A percentile compares a stretch with the other conserved stretches of the same genome.
Conservation (phyloP, 306 rosid genomes). For the Ormosia emarginata region DNA sequence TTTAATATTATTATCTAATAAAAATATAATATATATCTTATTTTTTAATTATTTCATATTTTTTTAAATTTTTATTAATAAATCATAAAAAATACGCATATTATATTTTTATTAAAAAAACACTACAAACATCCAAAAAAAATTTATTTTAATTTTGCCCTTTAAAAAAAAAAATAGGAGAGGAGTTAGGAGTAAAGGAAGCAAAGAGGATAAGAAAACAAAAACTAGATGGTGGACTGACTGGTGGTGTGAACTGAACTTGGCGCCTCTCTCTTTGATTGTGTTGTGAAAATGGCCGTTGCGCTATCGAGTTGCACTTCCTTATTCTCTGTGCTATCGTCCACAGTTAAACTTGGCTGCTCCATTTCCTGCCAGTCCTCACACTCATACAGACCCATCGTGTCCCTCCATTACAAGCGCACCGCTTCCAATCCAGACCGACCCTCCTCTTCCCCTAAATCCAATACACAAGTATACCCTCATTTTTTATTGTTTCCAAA, state of each 20-base stretch:
- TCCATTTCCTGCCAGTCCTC: constrained; percentile 34
- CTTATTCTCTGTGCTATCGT: constrained; percentile 50
- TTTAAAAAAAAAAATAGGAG: too few relatives aligned
- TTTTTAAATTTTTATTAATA: too few relatives aligned
- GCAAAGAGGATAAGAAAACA: constrained; percentile 11
- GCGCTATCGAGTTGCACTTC: constrained; percentile 56
- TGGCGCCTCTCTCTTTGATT: not conserved
- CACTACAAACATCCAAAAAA: too few relatives aligned
- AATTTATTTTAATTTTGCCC: too few relatives aligned
- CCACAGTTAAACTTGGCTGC: constrained; percentile 51
- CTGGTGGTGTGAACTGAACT: not conserved
- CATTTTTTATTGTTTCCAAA: not conserved
- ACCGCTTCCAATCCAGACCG: constrained; percentile 22
- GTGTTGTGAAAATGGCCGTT: constrained; percentile 51
- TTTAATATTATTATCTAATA: too few relatives aligned
- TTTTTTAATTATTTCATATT: too few relatives aligned
- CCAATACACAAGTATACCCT: constrained; percentile 25
- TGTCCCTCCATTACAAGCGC: constrained; percentile 19
- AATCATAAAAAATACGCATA: too few relatives aligned
- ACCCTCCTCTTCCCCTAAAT: constrained; percentile 25
- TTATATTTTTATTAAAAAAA: too few relatives aligned
- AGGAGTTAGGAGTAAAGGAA: not conserved
- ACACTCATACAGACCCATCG: constrained; percentile 23
- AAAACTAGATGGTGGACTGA: not conserved
- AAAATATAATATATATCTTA: too few relatives aligned